Conservation (phyloP, 176 grass and related monocot species). For the Ananas comosus region DNA sequence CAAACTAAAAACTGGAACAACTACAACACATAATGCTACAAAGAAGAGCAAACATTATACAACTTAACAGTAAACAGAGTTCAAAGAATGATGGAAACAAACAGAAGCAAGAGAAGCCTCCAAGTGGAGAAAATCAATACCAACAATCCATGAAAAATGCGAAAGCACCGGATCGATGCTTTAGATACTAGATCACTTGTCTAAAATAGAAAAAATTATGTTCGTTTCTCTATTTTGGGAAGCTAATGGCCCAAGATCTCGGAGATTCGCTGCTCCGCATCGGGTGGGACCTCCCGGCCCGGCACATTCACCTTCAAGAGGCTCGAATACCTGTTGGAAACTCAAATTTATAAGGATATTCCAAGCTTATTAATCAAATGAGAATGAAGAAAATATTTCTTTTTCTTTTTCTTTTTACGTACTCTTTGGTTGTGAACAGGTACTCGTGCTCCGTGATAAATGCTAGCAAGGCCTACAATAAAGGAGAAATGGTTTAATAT, state of each 20-base stretch:
- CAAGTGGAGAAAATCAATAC: too few relatives aligned
- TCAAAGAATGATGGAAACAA: too few relatives aligned
- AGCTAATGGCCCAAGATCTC: conserved; percentile 50
- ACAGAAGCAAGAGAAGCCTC: too few relatives aligned
- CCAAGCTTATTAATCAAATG: background rate
- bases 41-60: too few relatives aligned
- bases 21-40: too few relatives aligned
- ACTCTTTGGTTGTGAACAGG: conserved; percentile 76
- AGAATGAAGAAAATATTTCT: background rate
- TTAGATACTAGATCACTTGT: too few relatives aligned
- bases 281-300: conserved; percentile 73
- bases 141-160: too few relatives aligned
- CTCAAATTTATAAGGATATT: conserved; percentile 9
- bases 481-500: conserved; percentile 18
- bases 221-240: background rate
- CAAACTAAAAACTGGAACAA: too few relatives aligned
- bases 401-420: conserved; percentile 12
- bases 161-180: too few relatives aligned
- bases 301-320: conserved; percentile 72
- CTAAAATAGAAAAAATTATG: background rate
- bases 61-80: too few relatives aligned
- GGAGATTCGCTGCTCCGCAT: conserved; percentile 69
- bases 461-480: conserved; percentile 68
- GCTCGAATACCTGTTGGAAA: conserved; percentile 47
- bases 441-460: conserved; percentile 78